Evolutionary conservation across 2,329 filamentous ascomycete species (phyloP), one percentile per base, ranked within the genome.

Genomic region (Sporothrix humicola): DNA sequence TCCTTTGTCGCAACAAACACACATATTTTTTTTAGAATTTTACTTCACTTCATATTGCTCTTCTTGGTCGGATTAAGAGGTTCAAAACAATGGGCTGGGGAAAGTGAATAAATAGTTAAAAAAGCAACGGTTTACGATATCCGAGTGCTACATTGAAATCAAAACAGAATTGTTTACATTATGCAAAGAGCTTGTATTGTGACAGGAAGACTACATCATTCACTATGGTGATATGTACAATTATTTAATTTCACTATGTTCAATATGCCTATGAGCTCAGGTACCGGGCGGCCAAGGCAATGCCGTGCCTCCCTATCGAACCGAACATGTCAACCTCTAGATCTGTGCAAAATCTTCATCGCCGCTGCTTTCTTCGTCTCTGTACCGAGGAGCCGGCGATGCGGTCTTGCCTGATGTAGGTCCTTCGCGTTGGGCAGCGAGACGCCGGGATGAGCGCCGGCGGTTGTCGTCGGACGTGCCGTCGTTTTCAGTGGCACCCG

Each of bases 301-400:
- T 26, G 23, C 23, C 46, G 46, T 13, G 10, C 46, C 10, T 7
- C 23, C 23, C 10, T 48, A 48, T 17, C 15, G 46, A 48, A 37
- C 31, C 15, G 54, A 4, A 6, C n/a, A 48, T 65, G 61, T 7
- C 9, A 44, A 1, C 44, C 10, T 4, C 26, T 37, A 66, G 61
- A 66, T 66, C 42, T 66, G 61, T 5, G 61, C 61, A 66, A 66
- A 66, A 37, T 66, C 61, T n/a, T 66, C 61, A 13, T 66, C 61
- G 42, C 44, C 61, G 42, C 61, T 66, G 42, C 61, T 66, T 13
- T 66, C 61, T 17, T 66, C 61, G 42, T 66, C 61, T 23, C 48
- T 66, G 61, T 66, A 66, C n/a, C 13, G 61, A 1, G 61, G 8
- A 9, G 42, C 10, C 8, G 61, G 1, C 5, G 61, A 46, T 9